Conservation (phyloP, 768 basidiomycete species). For the Termitomyces sp. region DNA sequence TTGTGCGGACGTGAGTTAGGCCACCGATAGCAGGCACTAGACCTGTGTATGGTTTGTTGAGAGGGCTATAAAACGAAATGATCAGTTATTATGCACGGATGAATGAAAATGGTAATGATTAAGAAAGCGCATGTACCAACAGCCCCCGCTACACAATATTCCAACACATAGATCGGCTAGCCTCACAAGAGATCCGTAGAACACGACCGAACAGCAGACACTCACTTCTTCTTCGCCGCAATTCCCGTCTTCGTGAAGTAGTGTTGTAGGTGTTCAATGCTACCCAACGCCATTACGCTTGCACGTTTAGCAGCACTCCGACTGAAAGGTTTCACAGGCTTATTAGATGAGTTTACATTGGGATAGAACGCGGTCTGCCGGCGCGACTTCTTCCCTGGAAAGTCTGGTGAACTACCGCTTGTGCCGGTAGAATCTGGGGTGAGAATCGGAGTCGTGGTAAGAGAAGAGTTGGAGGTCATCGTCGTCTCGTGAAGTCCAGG, state of each 20-base stretch:
- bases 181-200: not conserved
- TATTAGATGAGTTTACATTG: constrained; percentile 62
- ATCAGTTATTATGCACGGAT: not conserved
- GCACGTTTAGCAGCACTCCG: constrained; percentile 89
- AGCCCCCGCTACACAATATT: not conserved
- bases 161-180: not conserved
- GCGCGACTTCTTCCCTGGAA: constrained; percentile 40
- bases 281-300: constrained; percentile 91
- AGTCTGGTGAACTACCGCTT: constrained; percentile 19
- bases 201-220: constrained; percentile 8
- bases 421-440: constrained; percentile 58
- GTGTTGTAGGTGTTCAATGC: constrained; percentile 92
- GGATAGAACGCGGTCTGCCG: constrained; percentile 78
- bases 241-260: constrained; percentile 91
- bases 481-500: not conserved
- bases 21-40: constrained; percentile 78
- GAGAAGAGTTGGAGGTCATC: constrained; percentile 38
- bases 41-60: constrained; percentile 50
- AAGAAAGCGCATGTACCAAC: not conserved
- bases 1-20: constrained; percentile 35
- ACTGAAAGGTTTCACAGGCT: constrained; percentile 80
- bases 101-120: not conserved
- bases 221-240: constrained; percentile 66
- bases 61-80: constrained; percentile 20
- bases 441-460: constrained; percentile 47